These are phyloP conservation scores for Apiospora marii DNA, from an alignment of 2,329 filamentous ascomycete species.

Conservation along the genomic window DNA sequence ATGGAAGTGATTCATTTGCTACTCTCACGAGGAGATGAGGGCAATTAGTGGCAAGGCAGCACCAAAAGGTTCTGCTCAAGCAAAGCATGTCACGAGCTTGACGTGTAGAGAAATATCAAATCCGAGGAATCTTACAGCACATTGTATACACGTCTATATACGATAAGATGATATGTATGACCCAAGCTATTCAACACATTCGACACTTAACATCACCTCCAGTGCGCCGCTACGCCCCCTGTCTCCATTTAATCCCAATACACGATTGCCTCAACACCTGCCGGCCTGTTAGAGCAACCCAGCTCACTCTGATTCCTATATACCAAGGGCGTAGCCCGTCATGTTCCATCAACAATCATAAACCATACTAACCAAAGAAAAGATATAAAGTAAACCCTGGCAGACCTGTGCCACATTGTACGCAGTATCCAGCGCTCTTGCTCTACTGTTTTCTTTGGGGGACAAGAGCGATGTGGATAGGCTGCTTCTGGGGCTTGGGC, in stretches of 20 bases:
- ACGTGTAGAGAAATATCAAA: background rate
- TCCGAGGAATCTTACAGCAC: background rate
- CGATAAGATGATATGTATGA: background rate
- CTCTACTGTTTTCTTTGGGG: background rate
- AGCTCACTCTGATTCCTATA: background rate
- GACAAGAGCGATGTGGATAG: slow-evolving; percentile 25
- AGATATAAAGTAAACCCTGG: background rate
- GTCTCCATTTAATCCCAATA: background rate
- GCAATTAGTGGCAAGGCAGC: background rate
- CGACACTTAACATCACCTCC: background rate
- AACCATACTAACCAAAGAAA: background rate
- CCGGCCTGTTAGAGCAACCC: slow-evolving; percentile 3
- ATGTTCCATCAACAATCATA: slow-evolving; percentile 17
- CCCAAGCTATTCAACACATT: background rate
- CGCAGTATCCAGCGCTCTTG: background rate
- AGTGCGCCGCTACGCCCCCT: background rate
- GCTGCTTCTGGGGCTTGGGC: slow-evolving; percentile 47
- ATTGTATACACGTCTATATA: background rate
- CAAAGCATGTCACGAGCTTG: background rate
- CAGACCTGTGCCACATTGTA: slow-evolving; percentile 1
- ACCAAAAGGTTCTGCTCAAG: background rate
- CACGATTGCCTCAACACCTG: slow-evolving; percentile 13
- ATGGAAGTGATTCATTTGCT: too few relatives aligned
- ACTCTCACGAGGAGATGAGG: too few relatives aligned
- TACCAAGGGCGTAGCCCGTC: background rate